Conservation (phyloP, 192 early-diverging fungal genomes). For the Coemansia sp. region DNA sequence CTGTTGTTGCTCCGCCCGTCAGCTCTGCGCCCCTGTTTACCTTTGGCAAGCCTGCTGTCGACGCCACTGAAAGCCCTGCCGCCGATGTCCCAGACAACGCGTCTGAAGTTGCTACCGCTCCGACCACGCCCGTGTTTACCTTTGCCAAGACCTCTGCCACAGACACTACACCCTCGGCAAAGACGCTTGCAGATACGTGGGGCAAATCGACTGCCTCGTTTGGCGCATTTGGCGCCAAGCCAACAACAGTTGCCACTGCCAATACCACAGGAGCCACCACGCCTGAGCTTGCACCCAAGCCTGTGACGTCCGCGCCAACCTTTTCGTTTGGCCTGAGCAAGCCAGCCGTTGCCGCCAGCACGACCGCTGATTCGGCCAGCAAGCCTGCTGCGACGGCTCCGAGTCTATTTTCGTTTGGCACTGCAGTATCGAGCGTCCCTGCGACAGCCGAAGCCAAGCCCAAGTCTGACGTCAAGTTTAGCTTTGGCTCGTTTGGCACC, state of each 20-base stretch:
- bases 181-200: conserved; percentile 2
- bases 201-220: neutral
- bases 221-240: conserved; percentile 5
- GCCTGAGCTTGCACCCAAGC: conserved; percentile 3
- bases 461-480: conserved; percentile 13
- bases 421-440: neutral
- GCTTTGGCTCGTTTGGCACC: conserved; percentile 10
- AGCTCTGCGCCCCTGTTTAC: conserved; percentile 11
- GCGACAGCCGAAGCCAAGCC: conserved; percentile 4
- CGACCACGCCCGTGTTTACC: conserved; percentile 11
- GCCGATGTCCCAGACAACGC: neutral
- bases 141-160: conserved; percentile 12
- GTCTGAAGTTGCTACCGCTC: conserved; percentile 5
- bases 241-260: neutral
- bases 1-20: neutral
- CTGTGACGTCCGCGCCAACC: neutral
- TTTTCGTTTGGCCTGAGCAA: conserved; percentile 19
- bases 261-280: conserved; percentile 3
- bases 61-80: conserved; percentile 2
- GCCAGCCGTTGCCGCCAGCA: neutral
- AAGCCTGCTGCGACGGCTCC: conserved; percentile 10
- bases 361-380: neutral
- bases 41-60: conserved; percentile 11
- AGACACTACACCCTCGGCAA: neutral
- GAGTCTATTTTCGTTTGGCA: conserved; percentile 15